These are phyloP conservation scores for Cryphonectria nitschkei DNA, from an alignment of 2,329 filamentous ascomycete genomes.

Conservation along the genomic window DNA sequence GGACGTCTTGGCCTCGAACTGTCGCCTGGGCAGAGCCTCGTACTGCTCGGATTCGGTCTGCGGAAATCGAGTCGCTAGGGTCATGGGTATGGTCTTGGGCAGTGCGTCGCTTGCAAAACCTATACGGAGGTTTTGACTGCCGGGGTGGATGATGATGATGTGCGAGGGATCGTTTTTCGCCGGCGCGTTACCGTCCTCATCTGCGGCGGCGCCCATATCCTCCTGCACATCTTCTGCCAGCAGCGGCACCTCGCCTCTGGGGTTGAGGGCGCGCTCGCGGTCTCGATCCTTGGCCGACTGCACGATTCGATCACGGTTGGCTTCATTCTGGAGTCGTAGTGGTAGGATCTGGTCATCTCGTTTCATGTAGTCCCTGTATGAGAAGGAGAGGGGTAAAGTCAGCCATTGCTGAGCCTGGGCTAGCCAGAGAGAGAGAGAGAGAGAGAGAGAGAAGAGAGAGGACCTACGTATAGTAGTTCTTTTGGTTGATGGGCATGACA, in stretches of 20 bases:
- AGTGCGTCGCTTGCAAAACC: conserved; percentile 95
- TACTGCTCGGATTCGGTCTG: conserved; percentile 84
- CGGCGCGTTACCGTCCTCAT: conserved; percentile 46
- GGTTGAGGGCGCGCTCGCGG: conserved; percentile 80
- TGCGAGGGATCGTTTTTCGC: conserved; percentile 75
- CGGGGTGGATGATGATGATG: conserved; percentile 92
- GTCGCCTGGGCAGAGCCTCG: conserved; percentile 75
- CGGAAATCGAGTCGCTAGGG: conserved; percentile 77
- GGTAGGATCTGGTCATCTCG: conserved; percentile 95
- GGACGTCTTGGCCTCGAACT: conserved; percentile 61
- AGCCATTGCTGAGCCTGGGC: conserved; percentile 32
- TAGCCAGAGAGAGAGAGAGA: not conserved
- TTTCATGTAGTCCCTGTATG: conserved; percentile 87
- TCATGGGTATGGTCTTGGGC: conserved; percentile 92
- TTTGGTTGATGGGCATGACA: conserved; percentile 93
- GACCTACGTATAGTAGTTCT: conserved; percentile 95
- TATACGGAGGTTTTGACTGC: conserved; percentile 92
- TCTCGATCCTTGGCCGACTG: conserved; percentile 75
- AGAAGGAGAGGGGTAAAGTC: conserved; percentile 13
- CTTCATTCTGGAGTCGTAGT: conserved; percentile 84
- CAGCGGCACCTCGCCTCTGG: conserved; percentile 68
- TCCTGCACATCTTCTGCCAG: conserved; percentile 61
- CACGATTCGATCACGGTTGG: conserved; percentile 79
- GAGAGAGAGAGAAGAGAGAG: not conserved
- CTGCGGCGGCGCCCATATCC: conserved; percentile 52